A percentile compares a stretch with the other conserved stretches of the same genome.
These are phyloP conservation scores for Phytophthora litchii DNA, from an alignment of 352 stramenopile genomes.

Conservation along the genomic window DNA sequence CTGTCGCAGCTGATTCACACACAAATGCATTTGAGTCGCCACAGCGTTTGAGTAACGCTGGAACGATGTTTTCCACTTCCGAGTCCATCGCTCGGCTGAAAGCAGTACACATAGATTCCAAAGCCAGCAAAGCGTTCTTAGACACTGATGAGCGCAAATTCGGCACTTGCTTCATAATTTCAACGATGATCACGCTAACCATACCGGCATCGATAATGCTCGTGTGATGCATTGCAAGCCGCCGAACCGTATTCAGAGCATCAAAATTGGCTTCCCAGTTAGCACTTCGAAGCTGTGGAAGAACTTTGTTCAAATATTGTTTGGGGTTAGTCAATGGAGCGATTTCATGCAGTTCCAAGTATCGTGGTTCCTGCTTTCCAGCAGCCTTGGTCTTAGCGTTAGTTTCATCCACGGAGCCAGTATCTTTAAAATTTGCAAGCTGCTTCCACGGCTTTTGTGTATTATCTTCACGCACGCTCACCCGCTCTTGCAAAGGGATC, in stretches of 20 bases:
- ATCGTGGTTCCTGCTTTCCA: conserved; percentile 67
- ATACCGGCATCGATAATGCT: conserved; percentile 45
- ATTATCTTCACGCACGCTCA: background rate
- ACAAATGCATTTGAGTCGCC: conserved; percentile 80
- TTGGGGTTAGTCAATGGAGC: conserved; percentile 61
- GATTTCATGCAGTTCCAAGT: conserved; percentile 69
- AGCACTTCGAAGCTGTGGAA: conserved; percentile 43
- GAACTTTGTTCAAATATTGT: conserved; percentile 48
- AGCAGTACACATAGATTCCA: conserved; percentile 61
- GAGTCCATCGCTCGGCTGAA: conserved; percentile 58
- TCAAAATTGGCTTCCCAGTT: conserved; percentile 78
- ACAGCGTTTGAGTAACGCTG: conserved; percentile 68
- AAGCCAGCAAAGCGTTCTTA: conserved; percentile 76
- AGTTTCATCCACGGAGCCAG: conserved; percentile 8
- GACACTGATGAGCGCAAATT: conserved; percentile 77
- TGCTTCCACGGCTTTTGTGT: conserved; percentile 16
- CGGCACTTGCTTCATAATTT: conserved; percentile 63
- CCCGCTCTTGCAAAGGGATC: background rate
- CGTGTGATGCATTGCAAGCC: conserved; percentile 59
- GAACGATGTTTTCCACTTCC: conserved; percentile 64
- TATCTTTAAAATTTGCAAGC: conserved; percentile 6
- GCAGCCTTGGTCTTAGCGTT: conserved; percentile 14
- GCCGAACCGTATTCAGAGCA: conserved; percentile 58
- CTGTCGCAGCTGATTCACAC: conserved; percentile 57
- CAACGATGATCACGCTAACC: conserved; percentile 49